Conservation (phyloP, 805 yeast genomes). For the Hemisphaericaspora nanyangensis region DNA sequence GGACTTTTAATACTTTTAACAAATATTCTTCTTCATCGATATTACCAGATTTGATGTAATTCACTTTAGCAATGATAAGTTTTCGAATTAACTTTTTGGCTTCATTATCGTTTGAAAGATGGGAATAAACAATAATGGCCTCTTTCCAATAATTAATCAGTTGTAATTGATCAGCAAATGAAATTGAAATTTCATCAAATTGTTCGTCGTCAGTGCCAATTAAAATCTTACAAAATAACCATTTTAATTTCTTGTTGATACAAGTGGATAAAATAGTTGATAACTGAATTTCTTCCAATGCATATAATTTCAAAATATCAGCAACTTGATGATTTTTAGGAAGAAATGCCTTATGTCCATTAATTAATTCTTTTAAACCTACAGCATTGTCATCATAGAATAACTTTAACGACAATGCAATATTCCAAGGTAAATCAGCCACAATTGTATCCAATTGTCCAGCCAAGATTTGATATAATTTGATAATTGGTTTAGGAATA, state of each 20-base stretch:
- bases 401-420: constrained; percentile 55
- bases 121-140: constrained; percentile 61
- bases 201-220: constrained; percentile 12
- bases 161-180: constrained; percentile 49
- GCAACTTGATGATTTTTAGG: constrained; percentile 13
- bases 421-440: constrained; percentile 60
- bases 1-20: constrained; percentile 42
- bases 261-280: constrained; percentile 5
- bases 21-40: constrained; percentile 32
- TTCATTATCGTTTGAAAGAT: constrained; percentile 44
- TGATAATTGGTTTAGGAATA: constrained; percentile 53
- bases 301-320: constrained; percentile 20
- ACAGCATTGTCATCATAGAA: constrained; percentile 50
- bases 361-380: constrained; percentile 8
- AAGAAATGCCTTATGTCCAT: constrained; percentile 5
- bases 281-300: background rate
- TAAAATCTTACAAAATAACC: constrained; percentile 51
- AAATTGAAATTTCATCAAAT: constrained; percentile 23
- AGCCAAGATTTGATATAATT: constrained; percentile 62
- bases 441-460: constrained; percentile 43
- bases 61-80: constrained; percentile 31
- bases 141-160: constrained; percentile 49
- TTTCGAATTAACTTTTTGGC: constrained; percentile 41
- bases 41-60: constrained; percentile 19
- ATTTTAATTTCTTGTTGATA: constrained; percentile 40